Evolutionary conservation across 352 stramenopile species (phyloP).

Genomic region (Phytophthora citricola): DNA sequence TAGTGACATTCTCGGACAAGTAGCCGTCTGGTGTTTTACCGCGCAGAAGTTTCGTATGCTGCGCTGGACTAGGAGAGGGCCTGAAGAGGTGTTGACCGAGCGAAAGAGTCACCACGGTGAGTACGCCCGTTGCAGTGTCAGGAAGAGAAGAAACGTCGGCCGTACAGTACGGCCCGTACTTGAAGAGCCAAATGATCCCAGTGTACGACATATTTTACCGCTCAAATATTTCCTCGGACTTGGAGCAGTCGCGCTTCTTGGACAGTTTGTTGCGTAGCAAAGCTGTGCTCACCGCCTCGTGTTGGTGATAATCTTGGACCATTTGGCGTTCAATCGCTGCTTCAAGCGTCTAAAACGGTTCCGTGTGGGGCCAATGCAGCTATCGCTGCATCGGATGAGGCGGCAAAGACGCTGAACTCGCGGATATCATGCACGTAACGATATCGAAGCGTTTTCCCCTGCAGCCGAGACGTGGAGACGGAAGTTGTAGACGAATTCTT

Average conservation of each 20-base stretch:
- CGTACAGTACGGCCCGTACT: no score
- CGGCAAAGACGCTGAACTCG: no score
- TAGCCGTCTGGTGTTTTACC: slow-evolving; percentile 39
- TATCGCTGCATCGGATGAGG: no score
- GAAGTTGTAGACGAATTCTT: no score
- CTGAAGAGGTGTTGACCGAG: background rate
- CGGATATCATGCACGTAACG: no score
- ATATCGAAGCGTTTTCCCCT: no score
- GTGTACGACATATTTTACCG: slow-evolving; percentile 38
- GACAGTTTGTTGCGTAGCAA: background rate
- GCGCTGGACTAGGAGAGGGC: slow-evolving; percentile 33
- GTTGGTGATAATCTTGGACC: no score
- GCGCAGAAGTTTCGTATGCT: slow-evolving; percentile 21
- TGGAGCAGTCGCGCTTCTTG: slow-evolving; percentile 49
- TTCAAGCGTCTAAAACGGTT: no score
- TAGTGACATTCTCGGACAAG: slow-evolving; percentile 65
- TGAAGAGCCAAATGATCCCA: slow-evolving; percentile 34
- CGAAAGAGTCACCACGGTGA: slow-evolving; percentile 22
- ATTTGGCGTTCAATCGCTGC: no score
- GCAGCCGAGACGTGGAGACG: no score
- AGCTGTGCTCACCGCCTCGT: no score
- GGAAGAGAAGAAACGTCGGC: slow-evolving; percentile 23
- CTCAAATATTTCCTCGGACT: slow-evolving; percentile 47
- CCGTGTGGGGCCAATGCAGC: no score
- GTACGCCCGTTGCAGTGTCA: background rate